Base-by-base conservation (phyloP, 495 filamentous ascomycete species). In the Xylaria venustula region DNA sequence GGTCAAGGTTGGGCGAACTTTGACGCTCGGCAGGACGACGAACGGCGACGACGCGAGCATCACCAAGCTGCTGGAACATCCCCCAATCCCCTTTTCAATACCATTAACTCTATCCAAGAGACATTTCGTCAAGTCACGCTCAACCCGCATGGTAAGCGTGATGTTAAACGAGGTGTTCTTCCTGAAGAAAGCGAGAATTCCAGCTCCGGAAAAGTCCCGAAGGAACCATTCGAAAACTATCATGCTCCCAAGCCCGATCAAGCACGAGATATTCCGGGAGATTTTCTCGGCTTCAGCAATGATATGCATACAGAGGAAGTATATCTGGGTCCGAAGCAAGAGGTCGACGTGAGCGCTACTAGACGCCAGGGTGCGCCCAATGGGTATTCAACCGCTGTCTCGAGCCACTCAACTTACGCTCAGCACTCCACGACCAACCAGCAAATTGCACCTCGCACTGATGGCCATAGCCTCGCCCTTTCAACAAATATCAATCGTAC, bases 111-210 rank as follows among this genome's bases (percentile, higher is more conserved):
- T 8, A 64, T 71, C 12, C 48, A 48, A 28, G 67, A 71, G 20
- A 65, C 60, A 8, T 71, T 59, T 23, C 61, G 37, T 1, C 63
- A 63, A 6, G 69, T 67, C 41, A 65, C 64, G 12, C 20, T 69
- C 12, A 51, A 64, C 48, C 22, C 48, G 7, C 2, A 41, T 0
- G 67, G 67, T n/a, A 26, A 41, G 28, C 69, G 69, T 46, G 48
- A 55, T 4, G 51, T 67, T 17, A 46, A 54, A 15, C 44, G 64
- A 11, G 25, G 41, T 1, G 23, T 51, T 22, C 36, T 52, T 26
- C 46, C 44, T 9, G 28, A 54, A 7, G 23, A 26, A 7, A 48
- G 22, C 3, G 23, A 44, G 6, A 44, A 22, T 14, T 50, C 55
- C n/a, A 59, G 58, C 1, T 30, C 60, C 0, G 46, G 64, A 30